Evolutionary conservation across 345 rosid genomes (phyloP), one percentile per base, ranked within the genome.

Genomic region (Rhodamnia argentea): DNA sequence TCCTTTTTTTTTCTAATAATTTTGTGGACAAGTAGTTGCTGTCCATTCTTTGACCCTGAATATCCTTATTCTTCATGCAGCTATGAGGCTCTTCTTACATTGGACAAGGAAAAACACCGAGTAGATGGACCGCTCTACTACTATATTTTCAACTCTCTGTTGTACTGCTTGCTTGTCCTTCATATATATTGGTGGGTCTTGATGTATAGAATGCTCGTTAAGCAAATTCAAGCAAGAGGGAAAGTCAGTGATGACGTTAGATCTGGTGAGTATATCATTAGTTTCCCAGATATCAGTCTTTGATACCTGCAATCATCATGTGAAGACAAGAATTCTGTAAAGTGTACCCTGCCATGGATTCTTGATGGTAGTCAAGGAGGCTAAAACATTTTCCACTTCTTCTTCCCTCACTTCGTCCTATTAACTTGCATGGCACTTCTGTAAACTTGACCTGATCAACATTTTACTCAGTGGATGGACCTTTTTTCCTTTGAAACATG

Each of bases 101-200:
- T 97, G 87, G 96, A 95, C 89, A 92, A 88, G 90, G 94, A 93
- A 58, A 96, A 90, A 86, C 94, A 93, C 84, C 86, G 75, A 1
- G 87, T 91, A 14, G 93, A 92, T 16, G 99, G 96, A 84, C 91
- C 98, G 3, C 76, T 95, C 26, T 92, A 86, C 85, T 97, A 97
- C 85, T 97, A 97, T 87, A 52, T 94, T 87, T 97, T 97, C 87
- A 96, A 97, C 74, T 92, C 96, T 12, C 95, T 97, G 86, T 85
- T 97, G 56, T 90, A 88, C 84, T 92, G 94, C 89, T 89, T 97
- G 84, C 94, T 94, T 83, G 95, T 96, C 87, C 93, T 97, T 86
- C 95, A 97, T 86, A 90, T 96, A 37, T 96, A 95, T 88, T 97
- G 99, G 99, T 97, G 99, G 99, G 94, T 89, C 29, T 90, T 96